phyloP scores from a whole-genome alignment of 75 land plant species.

The Pinus taeda region DNA sequence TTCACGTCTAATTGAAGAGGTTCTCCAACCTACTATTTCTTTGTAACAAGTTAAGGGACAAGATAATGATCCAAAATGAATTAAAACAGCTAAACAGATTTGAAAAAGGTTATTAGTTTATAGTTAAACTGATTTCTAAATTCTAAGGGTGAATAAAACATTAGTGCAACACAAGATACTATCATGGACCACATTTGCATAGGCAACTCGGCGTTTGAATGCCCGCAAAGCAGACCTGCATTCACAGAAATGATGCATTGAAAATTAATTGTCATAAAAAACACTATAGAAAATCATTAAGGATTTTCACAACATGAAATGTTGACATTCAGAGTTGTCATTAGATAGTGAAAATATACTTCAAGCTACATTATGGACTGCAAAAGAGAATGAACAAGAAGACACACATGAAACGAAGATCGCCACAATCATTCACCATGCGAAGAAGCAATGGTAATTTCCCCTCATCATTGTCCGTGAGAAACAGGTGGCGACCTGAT shows the following conservation, averaged over 20 bases:
- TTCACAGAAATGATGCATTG: conserved; percentile 2
- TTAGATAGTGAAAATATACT: background rate
- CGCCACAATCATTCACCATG: conserved; percentile 67
- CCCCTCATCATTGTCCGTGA: conserved; percentile 62
- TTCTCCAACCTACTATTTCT: conserved; percentile 98
- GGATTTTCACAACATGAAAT: background rate
- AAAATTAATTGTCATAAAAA: background rate
- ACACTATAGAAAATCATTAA: background rate
- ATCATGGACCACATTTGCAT: conserved; percentile 81
- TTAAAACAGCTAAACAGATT: background rate
- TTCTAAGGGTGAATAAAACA: background rate
- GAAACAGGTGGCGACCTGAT: conserved; percentile 88
- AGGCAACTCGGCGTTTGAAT: conserved; percentile 71
- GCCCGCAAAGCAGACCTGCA: conserved; percentile 76
- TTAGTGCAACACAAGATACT: conserved; percentile 71
- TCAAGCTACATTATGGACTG: background rate
- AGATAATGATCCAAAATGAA: background rate
- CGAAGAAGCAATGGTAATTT: conserved; percentile 70
- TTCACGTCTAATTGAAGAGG: conserved; percentile 82
- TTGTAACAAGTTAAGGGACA: conserved; percentile 18
- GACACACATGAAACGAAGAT: conserved; percentile 66
- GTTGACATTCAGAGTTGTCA: background rate
- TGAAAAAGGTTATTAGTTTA: conserved; percentile 7
- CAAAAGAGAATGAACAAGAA: background rate
- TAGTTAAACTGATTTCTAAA: background rate